Conservation (phyloP, 164 flowering plant genomes). For the Stephania japonica region DNA sequence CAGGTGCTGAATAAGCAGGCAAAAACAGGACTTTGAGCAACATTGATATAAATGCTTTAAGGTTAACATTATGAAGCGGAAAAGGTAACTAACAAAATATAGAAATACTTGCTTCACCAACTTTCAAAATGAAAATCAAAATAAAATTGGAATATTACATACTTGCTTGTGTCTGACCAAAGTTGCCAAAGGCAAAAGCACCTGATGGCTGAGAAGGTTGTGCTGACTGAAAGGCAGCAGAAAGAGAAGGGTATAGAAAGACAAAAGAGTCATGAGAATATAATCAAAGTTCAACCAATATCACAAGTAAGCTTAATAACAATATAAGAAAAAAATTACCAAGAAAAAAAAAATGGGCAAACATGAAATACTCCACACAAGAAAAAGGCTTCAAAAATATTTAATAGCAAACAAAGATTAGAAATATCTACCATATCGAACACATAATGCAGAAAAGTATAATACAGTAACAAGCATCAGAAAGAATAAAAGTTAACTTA, state of each 20-base stretch:
- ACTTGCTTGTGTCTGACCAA: slow-evolving; percentile 71
- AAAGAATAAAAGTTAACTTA: slow-evolving; percentile 31
- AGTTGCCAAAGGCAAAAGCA: slow-evolving; percentile 44
- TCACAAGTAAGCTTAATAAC: neutral
- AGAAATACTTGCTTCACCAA: neutral
- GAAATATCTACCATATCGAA: neutral
- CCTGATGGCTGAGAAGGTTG: slow-evolving; percentile 52
- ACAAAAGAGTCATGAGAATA: neutral
- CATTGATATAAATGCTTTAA: neutral
- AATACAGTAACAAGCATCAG: neutral
- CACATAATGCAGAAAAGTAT: neutral
- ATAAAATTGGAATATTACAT: neutral
- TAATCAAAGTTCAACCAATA: neutral
- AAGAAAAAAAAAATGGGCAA: too few relatives aligned
- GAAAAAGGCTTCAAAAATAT: neutral
- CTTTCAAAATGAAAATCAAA: neutral
- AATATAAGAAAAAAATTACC: neutral
- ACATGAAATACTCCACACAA: too few relatives aligned
- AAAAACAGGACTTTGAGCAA: slow-evolving; percentile 13
- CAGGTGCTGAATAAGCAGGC: slow-evolving; percentile 25
- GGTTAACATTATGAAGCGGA: neutral
- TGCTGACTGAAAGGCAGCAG: slow-evolving; percentile 45
- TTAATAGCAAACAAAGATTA: neutral
- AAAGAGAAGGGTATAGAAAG: slow-evolving; percentile 39
- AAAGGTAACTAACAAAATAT: neutral